These are phyloP conservation scores for Fusarium sp. DNA, from an alignment of 2,329 filamentous ascomycete species.

Conservation along the genomic window DNA sequence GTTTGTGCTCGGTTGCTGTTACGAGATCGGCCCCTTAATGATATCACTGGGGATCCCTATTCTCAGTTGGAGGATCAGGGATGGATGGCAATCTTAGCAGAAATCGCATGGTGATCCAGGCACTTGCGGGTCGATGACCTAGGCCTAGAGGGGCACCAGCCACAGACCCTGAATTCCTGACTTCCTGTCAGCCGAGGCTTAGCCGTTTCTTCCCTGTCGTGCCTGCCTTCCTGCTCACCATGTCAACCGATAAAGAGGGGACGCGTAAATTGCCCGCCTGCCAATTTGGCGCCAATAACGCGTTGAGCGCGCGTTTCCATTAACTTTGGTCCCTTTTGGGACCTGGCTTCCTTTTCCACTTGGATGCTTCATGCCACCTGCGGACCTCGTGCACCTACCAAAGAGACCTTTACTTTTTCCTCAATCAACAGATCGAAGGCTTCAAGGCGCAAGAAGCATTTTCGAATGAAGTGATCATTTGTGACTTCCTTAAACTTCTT, in stretches of 20 bases:
- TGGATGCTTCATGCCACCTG: constrained; percentile 36
- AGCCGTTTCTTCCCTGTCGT: constrained; percentile 20
- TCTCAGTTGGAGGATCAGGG: constrained; percentile 2
- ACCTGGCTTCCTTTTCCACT: constrained; percentile 36
- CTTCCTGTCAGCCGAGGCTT: constrained; percentile 23
- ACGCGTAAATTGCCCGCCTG: constrained; percentile 41
- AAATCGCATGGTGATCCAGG: constrained; percentile 41
- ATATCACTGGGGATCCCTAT: constrained; percentile 46
- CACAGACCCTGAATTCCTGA: constrained; percentile 24
- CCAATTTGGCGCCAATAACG: constrained; percentile 51
- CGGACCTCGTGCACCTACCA: constrained; percentile 19
- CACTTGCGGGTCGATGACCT: constrained; percentile 26
- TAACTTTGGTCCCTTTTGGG: constrained; percentile 19
- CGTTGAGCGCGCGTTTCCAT: constrained; percentile 50
- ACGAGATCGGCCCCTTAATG: constrained; percentile 25
- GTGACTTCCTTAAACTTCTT: constrained; percentile 6
- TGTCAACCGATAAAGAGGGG: neutral
- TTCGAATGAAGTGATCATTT: constrained; percentile 16
- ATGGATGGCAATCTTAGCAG: constrained; percentile 34
- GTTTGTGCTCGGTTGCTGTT: constrained; percentile 22
- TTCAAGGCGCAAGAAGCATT: neutral
- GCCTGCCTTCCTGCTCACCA: constrained; percentile 3
- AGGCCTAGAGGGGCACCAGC: constrained; percentile 28
- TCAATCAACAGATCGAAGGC: constrained; percentile 4
- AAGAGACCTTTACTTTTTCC: constrained; percentile 20